Base-by-base conservation (phyloP, 441 rosid genomes). In the Heliophila coronopifolia region DNA sequence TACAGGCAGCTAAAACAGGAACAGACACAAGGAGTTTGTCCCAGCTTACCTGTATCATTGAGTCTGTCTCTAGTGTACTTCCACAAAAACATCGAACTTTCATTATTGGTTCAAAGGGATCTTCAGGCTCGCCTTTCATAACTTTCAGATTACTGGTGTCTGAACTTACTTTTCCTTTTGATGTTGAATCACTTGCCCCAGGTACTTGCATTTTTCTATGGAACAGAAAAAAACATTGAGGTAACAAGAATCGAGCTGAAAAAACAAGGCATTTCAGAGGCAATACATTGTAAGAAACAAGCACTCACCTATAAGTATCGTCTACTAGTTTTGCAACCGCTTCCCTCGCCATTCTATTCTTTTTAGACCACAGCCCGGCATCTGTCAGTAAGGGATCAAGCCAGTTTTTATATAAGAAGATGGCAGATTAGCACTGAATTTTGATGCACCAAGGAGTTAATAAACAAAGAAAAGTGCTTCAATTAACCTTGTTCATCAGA, bases 11-110 rank as follows among this genome's bases (percentile, higher is more conserved):
- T 22, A 9, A 34, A 30, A 33, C 20, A 42, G 18, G 25, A 59
- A 28, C 10, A 34, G 7, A 30, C 40, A 17, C 23, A 20, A 44
- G 6, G 14, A 20, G 27, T 6, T 51, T 41, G 9, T 19, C 28
- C 32, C 6, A 7, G 35, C 28, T 31, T 59, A 93, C 99, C 96
- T 66, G 66, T 68, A 93, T 76, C 80, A 82, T 79, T 27, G 93
- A 74, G 40, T 78, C 95, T 4, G 80, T 65, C 64, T 77, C 81
- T 75, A 81, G 68, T 19, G 82, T 57, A 67, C 68, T 89, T 62
- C 96, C 96, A 77, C 99, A 93, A 9, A 82, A 84, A 64, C 99
- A 93, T 50, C 92, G 83, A 74, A 89, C 84, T 77, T 79, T 93
- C 28, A 71, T 68, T 50, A 86, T 85, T 20, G 54, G 51, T 25